A percentile compares a stretch with the other conserved stretches of the same genome.
phyloP scores from a whole-genome alignment of 176 grass and related monocot genomes.

The Cenchrus americanus region DNA sequence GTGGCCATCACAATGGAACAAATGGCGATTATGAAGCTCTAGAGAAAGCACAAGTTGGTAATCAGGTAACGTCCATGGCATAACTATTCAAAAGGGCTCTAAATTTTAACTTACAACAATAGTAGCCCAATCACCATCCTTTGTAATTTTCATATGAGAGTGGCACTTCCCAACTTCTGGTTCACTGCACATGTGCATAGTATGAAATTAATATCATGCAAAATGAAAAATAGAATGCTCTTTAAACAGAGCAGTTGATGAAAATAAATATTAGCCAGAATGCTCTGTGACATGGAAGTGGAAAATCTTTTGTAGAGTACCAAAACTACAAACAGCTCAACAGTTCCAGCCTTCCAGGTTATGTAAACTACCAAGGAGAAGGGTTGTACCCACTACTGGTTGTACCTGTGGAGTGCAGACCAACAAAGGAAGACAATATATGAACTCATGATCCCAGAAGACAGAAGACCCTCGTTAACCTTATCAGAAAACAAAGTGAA shows the following conservation, averaged over 20 bases:
- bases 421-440: conserved; percentile 94
- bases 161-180: conserved; percentile 66
- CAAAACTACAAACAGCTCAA: background rate
- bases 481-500: conserved; percentile 35
- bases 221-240: conserved; percentile 14
- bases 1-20: conserved; percentile 86
- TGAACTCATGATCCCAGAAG: conserved; percentile 85
- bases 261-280: background rate
- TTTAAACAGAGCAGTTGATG: background rate
- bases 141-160: conserved; percentile 53
- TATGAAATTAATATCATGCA: background rate
- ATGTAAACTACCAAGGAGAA: background rate
- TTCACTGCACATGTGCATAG: conserved; percentile 52
- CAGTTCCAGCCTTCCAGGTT: background rate
- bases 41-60: conserved; percentile 21
- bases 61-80: background rate
- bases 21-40: conserved; percentile 92
- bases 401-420: conserved; percentile 90
- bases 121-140: conserved; percentile 62
- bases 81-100: background rate
- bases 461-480: conserved; percentile 86
- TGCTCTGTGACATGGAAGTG: background rate
- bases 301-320: background rate
- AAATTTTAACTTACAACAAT: conserved; percentile 59
- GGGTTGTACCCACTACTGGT: conserved; percentile 37